A percentile compares a stretch with the other conserved stretches of the same genome.
These are phyloP conservation scores for Monosporascus sp. DNA, from an alignment of 2,329 filamentous ascomycete genomes.

Conservation along the genomic window DNA sequence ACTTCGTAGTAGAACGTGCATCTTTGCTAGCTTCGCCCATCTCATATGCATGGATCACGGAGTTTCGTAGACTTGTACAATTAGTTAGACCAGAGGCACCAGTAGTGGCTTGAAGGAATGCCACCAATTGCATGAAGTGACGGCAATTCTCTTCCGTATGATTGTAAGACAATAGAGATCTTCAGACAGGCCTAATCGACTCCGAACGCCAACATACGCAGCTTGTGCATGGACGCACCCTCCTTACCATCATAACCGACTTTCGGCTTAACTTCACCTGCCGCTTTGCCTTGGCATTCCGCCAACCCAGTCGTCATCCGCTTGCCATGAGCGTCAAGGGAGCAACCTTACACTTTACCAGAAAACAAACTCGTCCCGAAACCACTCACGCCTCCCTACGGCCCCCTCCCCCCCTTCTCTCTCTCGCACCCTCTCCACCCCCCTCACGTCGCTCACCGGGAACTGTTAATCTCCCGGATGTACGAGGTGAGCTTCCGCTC, in stretches of 20 bases:
- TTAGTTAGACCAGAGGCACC: constrained; percentile 18
- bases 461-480: constrained; percentile 66
- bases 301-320: neutral
- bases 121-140: constrained; percentile 4
- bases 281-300: neutral
- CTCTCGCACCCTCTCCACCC: neutral
- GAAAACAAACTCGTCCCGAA: neutral
- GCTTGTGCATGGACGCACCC: neutral
- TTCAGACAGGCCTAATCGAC: neutral
- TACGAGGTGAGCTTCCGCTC: constrained; percentile 80
- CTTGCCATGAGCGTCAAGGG: neutral
- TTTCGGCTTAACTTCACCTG: neutral
- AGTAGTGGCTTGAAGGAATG: constrained; percentile 10
- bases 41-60: constrained; percentile 12
- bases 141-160: neutral
- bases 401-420: neutral
- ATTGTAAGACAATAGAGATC: constrained; percentile 20
- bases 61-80: constrained; percentile 21
- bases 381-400: neutral
- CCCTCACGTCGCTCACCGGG: constrained; percentile 36
- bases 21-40: neutral
- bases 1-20: constrained; percentile 55
- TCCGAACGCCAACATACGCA: constrained; percentile 1
- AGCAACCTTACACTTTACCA: too few relatives aligned
- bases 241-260: too few relatives aligned